phyloP scores from a whole-genome alignment of 306 rosid species.

The Senna tora region DNA sequence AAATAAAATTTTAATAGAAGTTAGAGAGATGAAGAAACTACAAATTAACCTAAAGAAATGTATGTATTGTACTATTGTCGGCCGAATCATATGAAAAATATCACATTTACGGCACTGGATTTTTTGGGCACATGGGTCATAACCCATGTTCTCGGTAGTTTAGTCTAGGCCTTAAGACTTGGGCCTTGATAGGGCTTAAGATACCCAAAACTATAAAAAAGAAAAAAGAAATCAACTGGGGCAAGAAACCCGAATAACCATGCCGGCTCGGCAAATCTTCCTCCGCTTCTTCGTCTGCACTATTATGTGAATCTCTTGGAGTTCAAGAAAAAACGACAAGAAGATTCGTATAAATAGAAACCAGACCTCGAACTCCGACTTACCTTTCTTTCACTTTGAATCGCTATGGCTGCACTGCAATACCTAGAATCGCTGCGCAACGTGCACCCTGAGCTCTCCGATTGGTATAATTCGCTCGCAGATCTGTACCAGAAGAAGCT shows the following conservation, averaged over 20 bases:
- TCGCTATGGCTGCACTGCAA: slow-evolving; percentile 89
- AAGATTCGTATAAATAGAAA: slow-evolving; percentile 39
- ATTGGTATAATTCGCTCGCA: slow-evolving; percentile 91
- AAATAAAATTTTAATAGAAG: too few species aligned
- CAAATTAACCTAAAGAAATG: not conserved
- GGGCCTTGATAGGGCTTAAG: not conserved
- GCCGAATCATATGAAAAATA: too few species aligned
- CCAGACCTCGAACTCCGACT: not conserved
- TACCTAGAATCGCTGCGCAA: slow-evolving; percentile 88
- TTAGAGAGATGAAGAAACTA: not conserved
- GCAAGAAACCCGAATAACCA: not conserved
- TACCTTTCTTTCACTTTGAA: not conserved
- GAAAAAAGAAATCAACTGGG: not conserved
- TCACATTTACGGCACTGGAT: too few species aligned
- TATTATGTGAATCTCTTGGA: slow-evolving; percentile 55
- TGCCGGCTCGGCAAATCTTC: slow-evolving; percentile 4
- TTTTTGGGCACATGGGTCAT: too few species aligned
- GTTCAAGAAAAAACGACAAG: slow-evolving; percentile 46
- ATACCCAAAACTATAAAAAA: not conserved
- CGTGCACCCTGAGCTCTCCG: slow-evolving; percentile 87
- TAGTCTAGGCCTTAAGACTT: not conserved
- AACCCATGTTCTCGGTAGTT: too few species aligned
- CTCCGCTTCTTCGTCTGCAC: slow-evolving; percentile 11
- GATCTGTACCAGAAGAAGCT: slow-evolving; percentile 99
- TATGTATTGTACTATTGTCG: not conserved